A percentile compares a stretch with the other conserved stretches of the same genome.
Evolutionary conservation across 2,329 filamentous ascomycete species (phyloP).

Genomic region (Pezicula carpinea): DNA sequence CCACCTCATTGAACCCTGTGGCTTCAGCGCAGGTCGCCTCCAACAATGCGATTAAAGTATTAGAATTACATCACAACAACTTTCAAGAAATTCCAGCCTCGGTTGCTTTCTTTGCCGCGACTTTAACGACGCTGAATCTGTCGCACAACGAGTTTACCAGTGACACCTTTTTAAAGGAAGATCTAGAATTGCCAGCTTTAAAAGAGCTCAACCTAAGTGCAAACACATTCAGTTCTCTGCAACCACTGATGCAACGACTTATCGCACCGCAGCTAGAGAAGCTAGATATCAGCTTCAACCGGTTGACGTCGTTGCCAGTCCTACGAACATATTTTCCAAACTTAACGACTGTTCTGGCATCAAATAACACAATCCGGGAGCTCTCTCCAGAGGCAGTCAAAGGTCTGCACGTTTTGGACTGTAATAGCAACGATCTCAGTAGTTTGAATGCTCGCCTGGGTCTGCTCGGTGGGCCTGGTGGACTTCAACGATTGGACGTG

Average conservation of each 20-base stretch:
- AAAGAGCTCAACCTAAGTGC: conserved; percentile 71
- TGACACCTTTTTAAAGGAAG: conserved; percentile 59
- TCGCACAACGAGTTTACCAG: conserved; percentile 69
- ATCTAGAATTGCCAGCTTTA: conserved; percentile 66
- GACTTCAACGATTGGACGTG: conserved; percentile 67
- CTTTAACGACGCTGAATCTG: conserved; percentile 67
- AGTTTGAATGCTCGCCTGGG: conserved; percentile 77
- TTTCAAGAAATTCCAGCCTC: conserved; percentile 65
- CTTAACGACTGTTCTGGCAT: conserved; percentile 65
- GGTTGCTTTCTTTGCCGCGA: conserved; percentile 66
- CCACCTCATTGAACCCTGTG: conserved; percentile 53
- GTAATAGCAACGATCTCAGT: conserved; percentile 82
- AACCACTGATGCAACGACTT: conserved; percentile 60
- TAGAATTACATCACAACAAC: conserved; percentile 74
- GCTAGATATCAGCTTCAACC: conserved; percentile 78
- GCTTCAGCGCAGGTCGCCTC: conserved; percentile 51
- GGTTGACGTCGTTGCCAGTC: conserved; percentile 64
- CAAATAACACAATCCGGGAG: conserved; percentile 74
- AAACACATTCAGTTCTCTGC: conserved; percentile 69
- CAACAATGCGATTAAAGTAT: conserved; percentile 45
- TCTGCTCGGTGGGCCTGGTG: conserved; percentile 58
- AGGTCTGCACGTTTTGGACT: conserved; percentile 72
- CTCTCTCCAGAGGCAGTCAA: conserved; percentile 68
- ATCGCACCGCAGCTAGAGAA: conserved; percentile 71
- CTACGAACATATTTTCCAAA: conserved; percentile 65